Conservation (phyloP, 2,329 filamentous ascomycete genomes). For the Coniochaeta prunicola region DNA sequence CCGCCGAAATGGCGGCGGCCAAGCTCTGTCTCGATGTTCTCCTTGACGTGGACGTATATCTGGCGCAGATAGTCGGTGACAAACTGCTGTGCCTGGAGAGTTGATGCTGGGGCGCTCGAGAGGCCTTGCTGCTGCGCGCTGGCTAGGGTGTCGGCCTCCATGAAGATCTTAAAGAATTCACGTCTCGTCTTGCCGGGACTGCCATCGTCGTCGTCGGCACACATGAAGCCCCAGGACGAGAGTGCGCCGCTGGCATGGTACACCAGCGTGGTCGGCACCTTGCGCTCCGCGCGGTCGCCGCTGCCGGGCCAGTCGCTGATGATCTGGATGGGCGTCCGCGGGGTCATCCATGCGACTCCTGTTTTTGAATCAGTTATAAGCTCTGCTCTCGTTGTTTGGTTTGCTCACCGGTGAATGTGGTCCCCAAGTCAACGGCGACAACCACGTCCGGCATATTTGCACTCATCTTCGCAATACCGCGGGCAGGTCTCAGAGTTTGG, state of each 20-base stretch:
- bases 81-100: conserved; percentile 36
- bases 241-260: conserved; percentile 34
- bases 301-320: conserved; percentile 48
- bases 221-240: conserved; percentile 47
- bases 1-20: conserved; percentile 26
- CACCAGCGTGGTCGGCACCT: conserved; percentile 43
- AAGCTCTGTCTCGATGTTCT: conserved; percentile 31
- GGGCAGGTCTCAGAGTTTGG: no score
- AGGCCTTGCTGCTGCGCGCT: conserved; percentile 35
- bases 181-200: conserved; percentile 25
- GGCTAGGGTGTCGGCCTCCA: conserved; percentile 36
- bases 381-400: neutral
- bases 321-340: conserved; percentile 32
- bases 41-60: conserved; percentile 41
- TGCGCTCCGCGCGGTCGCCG: conserved; percentile 44
- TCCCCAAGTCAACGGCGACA: conserved; percentile 36
- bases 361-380: neutral
- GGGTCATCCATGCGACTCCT: conserved; percentile 27
- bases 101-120: conserved; percentile 30
- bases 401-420: conserved; percentile 34
- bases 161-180: conserved; percentile 50
- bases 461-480: neutral
- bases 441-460: conserved; percentile 25
- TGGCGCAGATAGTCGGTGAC: conserved; percentile 40
- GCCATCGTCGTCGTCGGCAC: conserved; percentile 37